A percentile compares a stretch with the other conserved stretches of the same genome.
These are phyloP conservation scores for Sporothrix brasiliensis DNA, from an alignment of 2,329 filamentous ascomycete genomes.

Conservation along the genomic window DNA sequence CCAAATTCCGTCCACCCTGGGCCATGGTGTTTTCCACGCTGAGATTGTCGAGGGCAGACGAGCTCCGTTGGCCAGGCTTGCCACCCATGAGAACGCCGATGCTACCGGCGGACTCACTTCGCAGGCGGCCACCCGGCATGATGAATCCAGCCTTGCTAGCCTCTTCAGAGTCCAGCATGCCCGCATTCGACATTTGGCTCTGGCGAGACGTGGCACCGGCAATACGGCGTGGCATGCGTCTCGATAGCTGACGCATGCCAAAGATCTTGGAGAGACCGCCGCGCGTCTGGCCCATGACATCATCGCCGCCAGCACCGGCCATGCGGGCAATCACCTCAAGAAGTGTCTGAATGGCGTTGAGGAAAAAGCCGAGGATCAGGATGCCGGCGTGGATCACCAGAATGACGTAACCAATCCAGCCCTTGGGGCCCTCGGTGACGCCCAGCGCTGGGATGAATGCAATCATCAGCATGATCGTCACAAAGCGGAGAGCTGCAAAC, in stretches of 20 bases:
- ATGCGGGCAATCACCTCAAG: conserved; percentile 84
- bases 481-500: conserved; percentile 76
- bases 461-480: conserved; percentile 74
- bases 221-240: conserved; percentile 66
- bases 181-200: conserved; percentile 80
- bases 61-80: conserved; percentile 53
- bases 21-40: conserved; percentile 51
- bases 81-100: conserved; percentile 54
- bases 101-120: conserved; percentile 65
- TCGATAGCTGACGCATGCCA: conserved; percentile 84
- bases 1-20: conserved; percentile 52
- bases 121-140: conserved; percentile 56
- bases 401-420: conserved; percentile 95
- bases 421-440: conserved; percentile 76
- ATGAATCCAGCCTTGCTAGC: conserved; percentile 64
- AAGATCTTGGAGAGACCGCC: conserved; percentile 90
- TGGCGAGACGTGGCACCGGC: conserved; percentile 64
- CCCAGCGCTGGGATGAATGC: conserved; percentile 83
- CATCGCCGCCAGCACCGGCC: conserved; percentile 79
- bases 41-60: conserved; percentile 58
- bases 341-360: conserved; percentile 88
- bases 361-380: conserved; percentile 86
- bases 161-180: conserved; percentile 73
- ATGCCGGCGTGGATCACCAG: conserved; percentile 82
- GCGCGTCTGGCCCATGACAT: conserved; percentile 67